A percentile compares a stretch with the other conserved stretches of the same genome.
These are phyloP conservation scores for Pythium myriotylum DNA, from an alignment of 352 stramenopile species.

Conservation along the genomic window DNA sequence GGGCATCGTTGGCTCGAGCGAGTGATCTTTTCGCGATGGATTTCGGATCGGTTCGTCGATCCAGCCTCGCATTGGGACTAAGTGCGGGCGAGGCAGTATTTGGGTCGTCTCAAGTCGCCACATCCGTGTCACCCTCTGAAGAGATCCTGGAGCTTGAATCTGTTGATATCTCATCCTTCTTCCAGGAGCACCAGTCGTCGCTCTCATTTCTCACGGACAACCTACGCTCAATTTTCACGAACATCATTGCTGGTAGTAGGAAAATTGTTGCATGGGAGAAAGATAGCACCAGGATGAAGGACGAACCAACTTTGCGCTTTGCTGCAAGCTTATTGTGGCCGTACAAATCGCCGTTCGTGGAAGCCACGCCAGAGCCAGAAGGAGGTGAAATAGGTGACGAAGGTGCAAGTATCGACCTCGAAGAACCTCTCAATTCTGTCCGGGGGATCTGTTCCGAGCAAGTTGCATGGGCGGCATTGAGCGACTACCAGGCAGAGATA, in stretches of 20 bases:
- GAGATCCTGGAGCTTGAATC: slow-evolving; percentile 38
- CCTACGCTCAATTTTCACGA: slow-evolving; percentile 50
- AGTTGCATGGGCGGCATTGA: slow-evolving; percentile 72
- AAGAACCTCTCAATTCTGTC: not conserved
- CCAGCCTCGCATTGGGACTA: slow-evolving; percentile 33
- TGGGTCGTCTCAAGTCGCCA: not conserved
- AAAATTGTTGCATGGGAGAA: slow-evolving; percentile 69
- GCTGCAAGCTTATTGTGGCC: slow-evolving; percentile 72
- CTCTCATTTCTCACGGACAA: slow-evolving; percentile 53
- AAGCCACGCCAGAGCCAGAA: not conserved
- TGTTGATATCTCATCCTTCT: slow-evolving; percentile 49
- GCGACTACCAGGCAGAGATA: slow-evolving; percentile 63
- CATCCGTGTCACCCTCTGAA: not conserved
- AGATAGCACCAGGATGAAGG: slow-evolving; percentile 55
- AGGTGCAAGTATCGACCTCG: not conserved
- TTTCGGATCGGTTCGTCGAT: slow-evolving; percentile 39
- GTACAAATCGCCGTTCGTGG: slow-evolving; percentile 20
- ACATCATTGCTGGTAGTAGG: slow-evolving; percentile 49
- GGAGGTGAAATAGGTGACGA: not conserved
- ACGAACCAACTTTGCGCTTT: slow-evolving; percentile 75
- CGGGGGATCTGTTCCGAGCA: slow-evolving; percentile 77
- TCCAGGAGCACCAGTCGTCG: slow-evolving; percentile 49
- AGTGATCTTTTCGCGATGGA: slow-evolving; percentile 80
- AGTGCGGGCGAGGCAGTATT: slow-evolving; percentile 7
- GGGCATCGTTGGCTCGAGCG: slow-evolving; percentile 43